Conservation (phyloP, 1,139 yeast genomes). For the Eremothecium coryli region DNA sequence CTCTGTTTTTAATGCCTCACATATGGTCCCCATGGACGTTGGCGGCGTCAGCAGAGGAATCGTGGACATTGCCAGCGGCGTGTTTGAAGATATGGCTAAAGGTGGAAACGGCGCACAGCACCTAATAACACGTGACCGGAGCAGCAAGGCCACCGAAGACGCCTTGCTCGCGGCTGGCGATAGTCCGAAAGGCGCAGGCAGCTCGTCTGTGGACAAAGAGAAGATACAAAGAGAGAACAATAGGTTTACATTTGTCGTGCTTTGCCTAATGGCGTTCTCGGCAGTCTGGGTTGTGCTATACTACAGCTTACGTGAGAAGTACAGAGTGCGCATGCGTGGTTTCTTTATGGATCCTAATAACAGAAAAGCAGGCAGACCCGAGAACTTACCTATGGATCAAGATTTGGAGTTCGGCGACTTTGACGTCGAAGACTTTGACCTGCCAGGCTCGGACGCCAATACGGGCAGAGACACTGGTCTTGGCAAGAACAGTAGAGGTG, state of each 20-base stretch:
- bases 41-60: conserved; percentile 65
- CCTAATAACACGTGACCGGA: too few relatives aligned
- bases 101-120: conserved; percentile 13
- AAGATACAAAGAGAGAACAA: too few relatives aligned
- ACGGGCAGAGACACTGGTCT: too few relatives aligned
- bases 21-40: conserved; percentile 89
- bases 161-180: too few relatives aligned
- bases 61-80: conserved; percentile 40
- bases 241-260: conserved; percentile 5
- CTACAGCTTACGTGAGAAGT: conserved; percentile 8
- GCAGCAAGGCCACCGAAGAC: too few relatives aligned
- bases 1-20: conserved; percentile 68
- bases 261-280: conserved; percentile 5
- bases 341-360: conserved; percentile 22
- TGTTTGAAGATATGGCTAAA: too few relatives aligned
- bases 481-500: too few relatives aligned
- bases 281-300: conserved; percentile 7
- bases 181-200: too few relatives aligned
- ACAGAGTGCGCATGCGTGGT: conserved; percentile 20
- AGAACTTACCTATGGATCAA: conserved; percentile 32
- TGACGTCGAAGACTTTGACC: conserved; percentile 31
- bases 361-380: conserved; percentile 13
- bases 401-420: conserved; percentile 23
- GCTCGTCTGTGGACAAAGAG: too few relatives aligned
- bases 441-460: too few relatives aligned